A percentile compares a stretch with the other conserved stretches of the same genome.
phyloP scores from a whole-genome alignment of 2,329 filamentous ascomycete genomes.

The Diaporthe sp. region DNA sequence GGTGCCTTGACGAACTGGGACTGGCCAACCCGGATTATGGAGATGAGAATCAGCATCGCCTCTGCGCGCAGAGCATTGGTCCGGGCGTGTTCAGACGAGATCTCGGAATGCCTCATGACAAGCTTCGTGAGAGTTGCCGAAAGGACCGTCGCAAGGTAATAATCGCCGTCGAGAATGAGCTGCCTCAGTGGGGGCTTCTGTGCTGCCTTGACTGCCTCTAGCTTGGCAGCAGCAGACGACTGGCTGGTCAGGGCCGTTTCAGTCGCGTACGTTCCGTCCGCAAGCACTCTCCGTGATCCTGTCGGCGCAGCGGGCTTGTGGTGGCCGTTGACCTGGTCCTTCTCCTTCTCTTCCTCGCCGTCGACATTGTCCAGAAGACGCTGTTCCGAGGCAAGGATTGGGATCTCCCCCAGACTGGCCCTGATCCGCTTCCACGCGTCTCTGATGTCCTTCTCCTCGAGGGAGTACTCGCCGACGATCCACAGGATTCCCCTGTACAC shows the following conservation, averaged over 20 bases:
- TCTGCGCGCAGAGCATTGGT: conserved; percentile 96
- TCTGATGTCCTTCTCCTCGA: conserved; percentile 93
- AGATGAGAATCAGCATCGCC: conserved; percentile 99
- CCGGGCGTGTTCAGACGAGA: conserved; percentile 85
- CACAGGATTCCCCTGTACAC: conserved; percentile 97
- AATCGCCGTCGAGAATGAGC: conserved; percentile 96
- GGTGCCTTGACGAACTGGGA: conserved; percentile 98
- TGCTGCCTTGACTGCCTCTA: conserved; percentile 96
- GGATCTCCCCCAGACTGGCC: conserved; percentile 94
- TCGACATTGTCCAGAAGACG: conserved; percentile 89
- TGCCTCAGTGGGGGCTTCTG: conserved; percentile 96
- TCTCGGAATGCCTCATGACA: conserved; percentile 96
- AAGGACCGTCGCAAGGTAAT: conserved; percentile 95
- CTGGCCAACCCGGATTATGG: conserved; percentile 96
- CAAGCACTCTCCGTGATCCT: conserved; percentile 90
- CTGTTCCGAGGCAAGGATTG: conserved; percentile 95
- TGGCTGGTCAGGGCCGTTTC: conserved; percentile 96
- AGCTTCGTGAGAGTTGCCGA: conserved; percentile 96
- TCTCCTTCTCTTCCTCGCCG: conserved; percentile 72
- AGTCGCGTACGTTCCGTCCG: conserved; percentile 97
- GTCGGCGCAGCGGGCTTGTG: conserved; percentile 82
- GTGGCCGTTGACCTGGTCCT: conserved; percentile 81
- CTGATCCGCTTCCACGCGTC: conserved; percentile 98
- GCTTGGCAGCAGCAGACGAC: conserved; percentile 87
- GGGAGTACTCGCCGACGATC: conserved; percentile 97